Evolutionary conservation across 2,329 filamentous ascomycete species (phyloP).

Genomic region (Dendryphion nanum): DNA sequence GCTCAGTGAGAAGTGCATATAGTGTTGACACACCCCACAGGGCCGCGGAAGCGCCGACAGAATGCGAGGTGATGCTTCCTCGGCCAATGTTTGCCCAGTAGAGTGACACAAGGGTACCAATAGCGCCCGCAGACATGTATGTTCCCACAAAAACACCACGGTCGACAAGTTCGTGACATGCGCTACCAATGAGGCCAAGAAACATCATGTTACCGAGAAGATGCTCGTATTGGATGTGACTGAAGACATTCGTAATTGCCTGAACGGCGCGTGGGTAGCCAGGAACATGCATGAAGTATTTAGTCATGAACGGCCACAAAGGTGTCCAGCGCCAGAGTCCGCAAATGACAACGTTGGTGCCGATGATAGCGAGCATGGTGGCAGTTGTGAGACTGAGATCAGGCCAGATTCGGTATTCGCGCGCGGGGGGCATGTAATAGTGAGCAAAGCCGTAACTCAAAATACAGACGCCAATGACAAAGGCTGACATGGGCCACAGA

Average conservation of each 20-base stretch:
- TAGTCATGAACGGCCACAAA: slow-evolving; percentile 65
- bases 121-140: slow-evolving; percentile 32
- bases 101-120: slow-evolving; percentile 27
- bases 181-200: slow-evolving; percentile 64
- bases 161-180: slow-evolving; percentile 34
- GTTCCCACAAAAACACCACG: slow-evolving; percentile 35
- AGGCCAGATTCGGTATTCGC: slow-evolving; percentile 32
- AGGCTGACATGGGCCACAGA: slow-evolving; percentile 35
- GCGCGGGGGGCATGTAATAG: slow-evolving; percentile 31
- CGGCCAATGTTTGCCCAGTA: slow-evolving; percentile 35
- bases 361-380: slow-evolving; percentile 60
- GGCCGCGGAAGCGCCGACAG: slow-evolving; percentile 32
- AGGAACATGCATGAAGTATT: slow-evolving; percentile 48
- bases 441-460: slow-evolving; percentile 26
- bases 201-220: slow-evolving; percentile 60
- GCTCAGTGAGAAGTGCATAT: slow-evolving; percentile 30
- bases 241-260: slow-evolving; percentile 65
- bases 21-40: slow-evolving; percentile 33
- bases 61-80: slow-evolving; percentile 25
- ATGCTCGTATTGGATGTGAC: slow-evolving; percentile 64
- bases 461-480: slow-evolving; percentile 27
- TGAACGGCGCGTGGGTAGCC: slow-evolving; percentile 61
- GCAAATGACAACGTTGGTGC: slow-evolving; percentile 58
- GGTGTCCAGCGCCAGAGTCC: slow-evolving; percentile 63
- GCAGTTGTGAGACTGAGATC: slow-evolving; percentile 32